A percentile compares a stretch with the other conserved stretches of the same genome.
phyloP scores from a whole-genome alignment of 768 basidiomycete species.

The Sarcodon sp. region DNA sequence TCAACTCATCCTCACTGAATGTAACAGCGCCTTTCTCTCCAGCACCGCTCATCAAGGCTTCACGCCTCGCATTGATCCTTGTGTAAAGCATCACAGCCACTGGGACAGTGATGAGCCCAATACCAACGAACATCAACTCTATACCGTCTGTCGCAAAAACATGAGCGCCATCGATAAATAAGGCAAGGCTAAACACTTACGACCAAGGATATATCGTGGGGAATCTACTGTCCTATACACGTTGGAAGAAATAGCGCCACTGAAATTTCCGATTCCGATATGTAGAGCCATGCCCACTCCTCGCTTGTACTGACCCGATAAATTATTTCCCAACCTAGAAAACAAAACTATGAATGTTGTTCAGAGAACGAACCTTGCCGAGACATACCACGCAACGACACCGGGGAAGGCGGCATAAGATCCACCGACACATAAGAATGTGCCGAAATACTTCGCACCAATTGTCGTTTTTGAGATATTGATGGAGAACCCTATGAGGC shows the following conservation, averaged over 20 bases:
- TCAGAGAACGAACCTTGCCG: neutral
- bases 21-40: slow-evolving; percentile 13
- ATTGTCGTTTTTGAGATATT: slow-evolving; percentile 39
- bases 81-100: slow-evolving; percentile 35
- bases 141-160: slow-evolving; percentile 29
- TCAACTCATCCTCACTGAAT: slow-evolving; percentile 14
- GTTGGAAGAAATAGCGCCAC: slow-evolving; percentile 50
- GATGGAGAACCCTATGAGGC: slow-evolving; percentile 47
- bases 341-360: neutral
- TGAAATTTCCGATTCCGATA: slow-evolving; percentile 56
- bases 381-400: slow-evolving; percentile 41
- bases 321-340: slow-evolving; percentile 50
- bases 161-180: neutral
- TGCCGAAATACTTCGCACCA: slow-evolving; percentile 62
- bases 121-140: slow-evolving; percentile 57
- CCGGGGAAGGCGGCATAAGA: slow-evolving; percentile 49
- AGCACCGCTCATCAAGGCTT: slow-evolving; percentile 25
- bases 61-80: slow-evolving; percentile 43
- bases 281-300: slow-evolving; percentile 55
- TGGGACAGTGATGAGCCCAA: slow-evolving; percentile 43
- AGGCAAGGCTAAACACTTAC: slow-evolving; percentile 24
- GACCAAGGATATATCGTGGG: slow-evolving; percentile 50
- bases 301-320: slow-evolving; percentile 59
- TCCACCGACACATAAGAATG: slow-evolving; percentile 57
- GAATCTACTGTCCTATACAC: slow-evolving; percentile 46